These are phyloP conservation scores for Pseudopyrenochaeta lycopersici DNA, from an alignment of 2,329 filamentous ascomycete species.

Conservation along the genomic window DNA sequence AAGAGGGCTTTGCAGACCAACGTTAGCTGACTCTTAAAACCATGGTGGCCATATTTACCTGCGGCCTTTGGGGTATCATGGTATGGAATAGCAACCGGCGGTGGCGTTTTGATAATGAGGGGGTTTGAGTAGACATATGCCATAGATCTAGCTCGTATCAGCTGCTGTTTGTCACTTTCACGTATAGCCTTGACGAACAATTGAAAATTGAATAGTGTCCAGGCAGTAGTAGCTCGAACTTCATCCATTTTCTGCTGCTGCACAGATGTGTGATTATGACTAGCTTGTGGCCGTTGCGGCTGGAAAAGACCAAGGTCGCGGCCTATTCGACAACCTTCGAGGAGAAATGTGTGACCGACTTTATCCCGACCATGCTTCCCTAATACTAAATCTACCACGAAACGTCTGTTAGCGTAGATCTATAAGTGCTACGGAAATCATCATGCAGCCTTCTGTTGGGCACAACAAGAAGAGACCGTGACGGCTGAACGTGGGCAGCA, in stretches of 20 bases:
- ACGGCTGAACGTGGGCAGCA: no score
- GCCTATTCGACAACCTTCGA: constrained; percentile 37
- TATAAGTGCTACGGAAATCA: background rate
- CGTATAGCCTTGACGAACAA: constrained; percentile 24
- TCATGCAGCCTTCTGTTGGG: background rate
- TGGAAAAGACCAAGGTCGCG: constrained; percentile 35
- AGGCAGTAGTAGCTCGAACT: constrained; percentile 37
- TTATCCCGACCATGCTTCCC: constrained; percentile 44
- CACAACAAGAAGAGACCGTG: background rate
- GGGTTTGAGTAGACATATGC: constrained; percentile 36
- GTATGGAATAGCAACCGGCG: constrained; percentile 34
- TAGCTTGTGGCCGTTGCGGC: constrained; percentile 8
- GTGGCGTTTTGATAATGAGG: constrained; percentile 27
- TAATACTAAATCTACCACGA: constrained; percentile 29
- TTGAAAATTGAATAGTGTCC: constrained; percentile 44
- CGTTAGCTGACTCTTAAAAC: constrained; percentile 2
- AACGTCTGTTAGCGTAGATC: background rate
- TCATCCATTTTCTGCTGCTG: constrained; percentile 29
- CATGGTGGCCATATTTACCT: constrained; percentile 22
- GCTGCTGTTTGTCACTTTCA: background rate
- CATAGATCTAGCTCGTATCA: constrained; percentile 32
- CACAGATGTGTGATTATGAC: constrained; percentile 17
- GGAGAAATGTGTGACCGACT: constrained; percentile 35
- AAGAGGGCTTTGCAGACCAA: constrained; percentile 28
- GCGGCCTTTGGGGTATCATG: constrained; percentile 21